Conservation (phyloP, 306 rosid species). For the Echinosophora koreensis region DNA sequence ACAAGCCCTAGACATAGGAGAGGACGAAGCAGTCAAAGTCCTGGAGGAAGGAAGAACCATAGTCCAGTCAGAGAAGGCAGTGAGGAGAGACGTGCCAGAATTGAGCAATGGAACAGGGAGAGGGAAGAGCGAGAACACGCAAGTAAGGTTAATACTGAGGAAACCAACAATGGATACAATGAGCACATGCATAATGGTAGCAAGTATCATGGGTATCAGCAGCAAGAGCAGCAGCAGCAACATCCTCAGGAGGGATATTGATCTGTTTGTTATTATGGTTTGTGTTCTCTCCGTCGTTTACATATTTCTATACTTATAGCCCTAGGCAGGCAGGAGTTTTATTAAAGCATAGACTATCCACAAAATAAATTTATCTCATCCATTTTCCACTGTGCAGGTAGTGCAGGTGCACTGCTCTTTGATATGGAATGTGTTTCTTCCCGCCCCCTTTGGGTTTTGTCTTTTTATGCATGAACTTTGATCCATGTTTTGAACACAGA, state of each 20-base stretch:
- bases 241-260: slow-evolving; percentile 45
- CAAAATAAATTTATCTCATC: slow-evolving; percentile 65
- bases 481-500: slow-evolving; percentile 35
- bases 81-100: slow-evolving; percentile 88
- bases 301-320: background rate
- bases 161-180: slow-evolving; percentile 18
- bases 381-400: slow-evolving; percentile 93
- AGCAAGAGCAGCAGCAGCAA: slow-evolving; percentile 45
- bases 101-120: slow-evolving; percentile 92
- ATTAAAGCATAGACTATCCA: slow-evolving; percentile 43
- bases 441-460: slow-evolving; percentile 22
- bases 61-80: slow-evolving; percentile 83
- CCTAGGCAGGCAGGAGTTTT: slow-evolving; percentile 32
- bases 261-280: slow-evolving; percentile 56
- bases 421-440: slow-evolving; percentile 64
- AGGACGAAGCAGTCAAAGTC: slow-evolving; percentile 66
- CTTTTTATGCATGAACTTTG: slow-evolving; percentile 23
- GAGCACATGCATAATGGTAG: slow-evolving; percentile 46
- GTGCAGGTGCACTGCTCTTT: slow-evolving; percentile 84
- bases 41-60: slow-evolving; percentile 59
- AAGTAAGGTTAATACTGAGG: slow-evolving; percentile 44
- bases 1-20: slow-evolving; percentile 66
- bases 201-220: slow-evolving; percentile 42
- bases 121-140: slow-evolving; percentile 59
- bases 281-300: slow-evolving; percentile 35